Base-by-base conservation (phyloP, 352 stramenopile species). In the Phytophthora colocasiae region DNA sequence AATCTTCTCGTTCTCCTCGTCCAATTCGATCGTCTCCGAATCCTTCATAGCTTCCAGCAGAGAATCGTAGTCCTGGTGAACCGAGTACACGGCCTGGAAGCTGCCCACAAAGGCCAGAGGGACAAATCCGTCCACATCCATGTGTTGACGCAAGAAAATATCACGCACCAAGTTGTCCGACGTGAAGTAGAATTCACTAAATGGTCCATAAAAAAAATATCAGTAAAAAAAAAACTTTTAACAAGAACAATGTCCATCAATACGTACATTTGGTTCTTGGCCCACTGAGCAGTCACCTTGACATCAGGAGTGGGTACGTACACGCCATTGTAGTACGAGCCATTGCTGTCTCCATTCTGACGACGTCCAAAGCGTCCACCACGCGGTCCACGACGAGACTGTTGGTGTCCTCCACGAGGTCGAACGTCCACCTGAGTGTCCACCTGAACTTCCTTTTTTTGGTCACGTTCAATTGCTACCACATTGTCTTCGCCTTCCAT, bases 1-100 rank as follows among this genome's bases (percentile, higher is more conserved):
- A 40, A 97, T 92, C 74, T 93, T 97, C 67, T 97, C 91, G 74
- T 97, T 97, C 66, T 81, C 71, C 29, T 89, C 82, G 69, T 97
- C 91, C 38, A 97, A 64, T 69, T 97, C 85, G 3, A 96, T 54
- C 4, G 67, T 68, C 44, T 86, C 68, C 24, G 84, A 94, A 11
- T 72, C 24, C 58, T 92, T 85, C 61, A 96, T 81, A 46, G 82
- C 74, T 9, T 87, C 83, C 39, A 94, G 61, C 17, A 97, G 77
- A 55, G 90, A 90, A 55, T 77, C 50, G 63, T 96, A 95, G 75
- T 96, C 87, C 69, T 93, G 85, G 69, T 95, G 89, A 57, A 91
- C 78, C 15, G 87, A 82, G 54, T 85, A 96, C 34, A 97, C 89
- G 14, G 88, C 87, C 73, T 95, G 89, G 69, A 97, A 97, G 64